Conservation (phyloP, 78 protist species). For the Isochrysis galbana region DNA sequence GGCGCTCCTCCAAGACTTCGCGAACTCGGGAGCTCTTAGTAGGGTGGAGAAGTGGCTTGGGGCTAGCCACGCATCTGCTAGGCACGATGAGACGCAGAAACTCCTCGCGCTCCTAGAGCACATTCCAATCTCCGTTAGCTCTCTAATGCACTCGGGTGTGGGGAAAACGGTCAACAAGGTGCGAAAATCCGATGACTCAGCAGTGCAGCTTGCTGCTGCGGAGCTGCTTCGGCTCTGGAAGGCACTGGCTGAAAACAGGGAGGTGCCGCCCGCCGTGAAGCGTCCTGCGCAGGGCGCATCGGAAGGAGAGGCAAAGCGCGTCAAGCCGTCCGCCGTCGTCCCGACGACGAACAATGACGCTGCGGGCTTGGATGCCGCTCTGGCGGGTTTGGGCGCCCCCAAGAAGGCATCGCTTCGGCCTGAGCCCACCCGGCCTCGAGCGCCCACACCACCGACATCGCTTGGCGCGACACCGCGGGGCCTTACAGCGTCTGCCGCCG, state of each 20-base stretch:
- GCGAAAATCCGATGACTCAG: background rate
- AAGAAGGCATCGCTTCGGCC: background rate
- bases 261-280: background rate
- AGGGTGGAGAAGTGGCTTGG: background rate
- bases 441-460: background rate
- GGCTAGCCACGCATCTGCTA: background rate
- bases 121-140: background rate
- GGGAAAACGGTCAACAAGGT: background rate
- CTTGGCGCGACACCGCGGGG: background rate
- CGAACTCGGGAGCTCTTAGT: background rate
- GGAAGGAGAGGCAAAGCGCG: background rate
- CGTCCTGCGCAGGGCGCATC: background rate
- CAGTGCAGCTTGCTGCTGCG: background rate
- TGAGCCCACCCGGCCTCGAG: background rate
- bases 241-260: background rate
- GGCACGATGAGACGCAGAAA: background rate
- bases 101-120: background rate
- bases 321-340: background rate
- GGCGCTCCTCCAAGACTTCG: background rate
- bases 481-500: background rate
- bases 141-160: background rate
- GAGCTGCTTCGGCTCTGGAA: background rate
- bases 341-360: background rate
- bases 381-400: background rate
- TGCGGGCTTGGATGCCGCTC: background rate